Conservation (phyloP, 768 basidiomycete species). For the Kwoniella sp. region DNA sequence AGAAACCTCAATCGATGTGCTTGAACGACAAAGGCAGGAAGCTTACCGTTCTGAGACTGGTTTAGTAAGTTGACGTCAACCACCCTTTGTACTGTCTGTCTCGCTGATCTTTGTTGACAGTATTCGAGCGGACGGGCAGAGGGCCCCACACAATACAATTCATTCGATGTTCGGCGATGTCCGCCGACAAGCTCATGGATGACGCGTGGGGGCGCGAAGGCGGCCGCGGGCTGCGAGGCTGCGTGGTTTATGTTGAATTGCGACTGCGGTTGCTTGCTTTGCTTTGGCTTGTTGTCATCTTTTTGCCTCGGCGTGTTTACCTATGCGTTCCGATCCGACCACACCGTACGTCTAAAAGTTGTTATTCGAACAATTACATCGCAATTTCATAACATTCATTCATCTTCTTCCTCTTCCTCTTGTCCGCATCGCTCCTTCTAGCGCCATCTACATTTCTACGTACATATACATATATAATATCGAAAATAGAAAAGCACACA, state of each 20-base stretch:
- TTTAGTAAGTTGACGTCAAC: no score
- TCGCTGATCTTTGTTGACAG: no score
- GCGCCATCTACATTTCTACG: background rate
- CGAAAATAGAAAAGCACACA: background rate
- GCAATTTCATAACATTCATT: background rate
- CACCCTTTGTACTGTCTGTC: no score
- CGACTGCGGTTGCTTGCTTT: no score
- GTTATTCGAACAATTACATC: background rate
- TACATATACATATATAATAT: background rate
- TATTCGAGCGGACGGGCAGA: no score
- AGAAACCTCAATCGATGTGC: no score
- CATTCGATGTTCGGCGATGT: background rate
- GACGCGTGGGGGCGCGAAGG: constrained; percentile 1
- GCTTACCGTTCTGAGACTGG: no score
- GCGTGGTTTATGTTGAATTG: no score
- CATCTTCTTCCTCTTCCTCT: background rate
- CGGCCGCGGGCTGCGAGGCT: no score
- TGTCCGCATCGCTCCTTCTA: background rate
- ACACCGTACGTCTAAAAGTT: background rate
- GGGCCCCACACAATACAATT: no score
- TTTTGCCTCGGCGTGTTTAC: background rate
- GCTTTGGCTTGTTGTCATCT: background rate
- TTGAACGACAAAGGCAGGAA: no score
- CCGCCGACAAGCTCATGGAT: background rate
- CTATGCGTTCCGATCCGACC: constrained; percentile 22